A percentile compares a stretch with the other conserved stretches of the same genome.
Evolutionary conservation across 2,329 filamentous ascomycete species (phyloP).

Genomic region (Anthostomella pinea): DNA sequence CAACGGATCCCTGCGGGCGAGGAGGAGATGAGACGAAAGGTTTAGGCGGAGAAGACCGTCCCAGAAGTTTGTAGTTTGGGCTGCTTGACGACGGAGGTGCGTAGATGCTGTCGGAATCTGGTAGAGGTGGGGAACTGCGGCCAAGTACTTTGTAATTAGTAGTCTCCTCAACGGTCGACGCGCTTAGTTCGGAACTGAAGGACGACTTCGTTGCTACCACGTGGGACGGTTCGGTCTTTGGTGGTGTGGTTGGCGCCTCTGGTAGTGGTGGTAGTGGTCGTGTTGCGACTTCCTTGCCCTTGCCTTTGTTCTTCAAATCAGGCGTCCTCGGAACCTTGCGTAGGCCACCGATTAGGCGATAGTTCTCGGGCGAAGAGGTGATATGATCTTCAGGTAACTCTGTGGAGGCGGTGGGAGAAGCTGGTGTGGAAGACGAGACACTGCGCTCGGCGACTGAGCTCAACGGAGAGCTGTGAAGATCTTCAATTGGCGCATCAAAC

Average conservation of each 20-base stretch:
- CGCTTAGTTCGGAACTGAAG: conserved; percentile 38
- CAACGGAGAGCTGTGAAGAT: conserved; percentile 47
- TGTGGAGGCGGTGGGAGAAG: conserved; percentile 31
- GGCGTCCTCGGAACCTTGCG: conserved; percentile 49
- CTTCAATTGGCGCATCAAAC: conserved; percentile 44
- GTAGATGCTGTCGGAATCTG: conserved; percentile 41
- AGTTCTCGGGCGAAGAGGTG: conserved; percentile 47
- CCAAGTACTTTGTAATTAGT: conserved; percentile 55
- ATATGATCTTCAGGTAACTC: conserved; percentile 34
- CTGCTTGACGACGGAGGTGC: conserved; percentile 40
- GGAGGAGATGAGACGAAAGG: conserved; percentile 36
- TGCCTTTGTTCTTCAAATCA: conserved; percentile 36
- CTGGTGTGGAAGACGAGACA: conserved; percentile 35
- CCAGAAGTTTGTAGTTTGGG: conserved; percentile 50
- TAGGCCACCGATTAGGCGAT: conserved; percentile 52
- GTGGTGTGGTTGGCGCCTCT: conserved; percentile 23
- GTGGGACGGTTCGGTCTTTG: conserved; percentile 14
- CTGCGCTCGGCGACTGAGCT: conserved; percentile 47
- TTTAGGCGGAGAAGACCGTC: conserved; percentile 47
- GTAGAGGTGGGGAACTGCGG: conserved; percentile 42
- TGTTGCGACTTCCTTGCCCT: conserved; percentile 37
- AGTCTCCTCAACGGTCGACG: conserved; percentile 44
- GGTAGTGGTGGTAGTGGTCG: conserved; percentile 32
- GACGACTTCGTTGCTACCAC: conserved; percentile 34
- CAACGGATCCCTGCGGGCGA: conserved; percentile 26